Conservation (phyloP, 768 basidiomycete genomes). For the Amanita exitialis region DNA sequence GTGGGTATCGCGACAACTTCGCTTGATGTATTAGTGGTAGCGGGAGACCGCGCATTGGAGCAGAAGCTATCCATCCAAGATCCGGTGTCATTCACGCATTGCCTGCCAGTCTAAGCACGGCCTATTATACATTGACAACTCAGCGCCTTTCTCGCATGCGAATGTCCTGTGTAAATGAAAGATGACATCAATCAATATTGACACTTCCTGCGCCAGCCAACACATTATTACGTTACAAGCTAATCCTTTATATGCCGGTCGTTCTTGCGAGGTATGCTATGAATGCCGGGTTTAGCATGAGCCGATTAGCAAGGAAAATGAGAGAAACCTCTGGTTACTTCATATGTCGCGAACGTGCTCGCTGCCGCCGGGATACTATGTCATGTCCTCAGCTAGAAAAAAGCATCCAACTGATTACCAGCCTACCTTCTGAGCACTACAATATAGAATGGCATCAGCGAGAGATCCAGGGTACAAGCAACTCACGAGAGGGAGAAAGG, state of each 20-base stretch:
- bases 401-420: background rate
- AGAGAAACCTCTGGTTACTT: slow-evolving; percentile 52
- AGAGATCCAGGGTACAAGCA: background rate
- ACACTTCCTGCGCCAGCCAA: background rate
- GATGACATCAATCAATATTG: background rate
- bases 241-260: slow-evolving; percentile 1
- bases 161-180: background rate
- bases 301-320: background rate
- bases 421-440: slow-evolving; percentile 55
- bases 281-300: background rate
- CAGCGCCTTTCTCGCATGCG: too few relatives aligned
- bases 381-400: background rate
- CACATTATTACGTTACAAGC: background rate
- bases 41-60: too few relatives aligned
- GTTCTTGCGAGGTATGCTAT: slow-evolving; percentile 2
- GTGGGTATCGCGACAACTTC: too few relatives aligned
- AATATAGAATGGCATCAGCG: background rate
- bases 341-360: slow-evolving; percentile 84
- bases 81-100: too few relatives aligned
- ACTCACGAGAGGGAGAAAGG: slow-evolving; percentile 67
- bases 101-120: too few relatives aligned
- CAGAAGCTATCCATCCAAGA: too few relatives aligned
- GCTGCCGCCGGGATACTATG: slow-evolving; percentile 83
- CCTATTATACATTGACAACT: too few relatives aligned
- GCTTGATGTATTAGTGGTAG: too few relatives aligned